Conservation (phyloP, 306 rosid species). For the Trifolium fragiferum region DNA sequence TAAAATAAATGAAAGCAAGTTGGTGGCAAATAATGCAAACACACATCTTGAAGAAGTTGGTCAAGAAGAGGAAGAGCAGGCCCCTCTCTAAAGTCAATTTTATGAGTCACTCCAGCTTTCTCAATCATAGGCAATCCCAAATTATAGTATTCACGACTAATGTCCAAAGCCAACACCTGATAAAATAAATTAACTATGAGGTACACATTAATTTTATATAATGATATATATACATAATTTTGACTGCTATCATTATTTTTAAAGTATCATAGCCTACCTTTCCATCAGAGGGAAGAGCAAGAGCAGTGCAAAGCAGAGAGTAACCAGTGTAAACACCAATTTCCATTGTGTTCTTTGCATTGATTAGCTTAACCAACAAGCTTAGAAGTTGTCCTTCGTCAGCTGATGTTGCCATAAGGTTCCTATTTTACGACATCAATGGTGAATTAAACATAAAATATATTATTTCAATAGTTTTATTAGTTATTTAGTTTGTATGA, state of each 20-base stretch:
- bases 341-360: no score
- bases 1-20: no score
- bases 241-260: no score
- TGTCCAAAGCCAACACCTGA: slow-evolving; percentile 87
- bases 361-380: slow-evolving; percentile 72
- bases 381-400: slow-evolving; percentile 85
- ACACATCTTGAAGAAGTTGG: slow-evolving; percentile 60
- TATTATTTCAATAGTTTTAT: no score
- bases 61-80: slow-evolving; percentile 84
- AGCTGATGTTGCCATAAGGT: slow-evolving; percentile 76
- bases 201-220: background rate
- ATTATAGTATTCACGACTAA: slow-evolving; percentile 78
- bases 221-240: background rate
- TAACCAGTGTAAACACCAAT: slow-evolving; percentile 76
- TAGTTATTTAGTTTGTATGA: no score
- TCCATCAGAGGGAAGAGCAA: slow-evolving; percentile 85
- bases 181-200: background rate
- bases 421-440: slow-evolving; percentile 50
- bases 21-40: background rate
- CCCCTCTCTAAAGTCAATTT: slow-evolving; percentile 89
- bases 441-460: no score
- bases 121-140: slow-evolving; percentile 73
- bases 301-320: slow-evolving; percentile 85
- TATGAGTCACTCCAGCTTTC: slow-evolving; percentile 82
- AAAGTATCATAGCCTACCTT: no score